Evolutionary conservation across 176 grass and related monocot species (phyloP).

Genomic region (Stipa capillata): DNA sequence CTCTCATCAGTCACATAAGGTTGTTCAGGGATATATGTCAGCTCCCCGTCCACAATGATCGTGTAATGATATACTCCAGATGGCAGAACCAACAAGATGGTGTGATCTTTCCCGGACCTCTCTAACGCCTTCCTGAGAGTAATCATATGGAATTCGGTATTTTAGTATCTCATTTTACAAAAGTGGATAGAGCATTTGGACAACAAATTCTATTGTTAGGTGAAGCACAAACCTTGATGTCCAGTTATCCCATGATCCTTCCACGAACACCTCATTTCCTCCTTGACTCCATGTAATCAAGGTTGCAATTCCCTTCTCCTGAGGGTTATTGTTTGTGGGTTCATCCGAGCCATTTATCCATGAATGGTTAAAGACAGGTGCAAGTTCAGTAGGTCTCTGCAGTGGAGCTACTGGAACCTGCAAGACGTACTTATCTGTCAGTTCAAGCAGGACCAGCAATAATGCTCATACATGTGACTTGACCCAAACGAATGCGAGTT

Average conservation of each 20-base stretch:
- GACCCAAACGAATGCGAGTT: background rate
- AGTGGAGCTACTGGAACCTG: constrained; percentile 74
- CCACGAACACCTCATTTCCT: constrained; percentile 64
- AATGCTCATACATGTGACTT: background rate
- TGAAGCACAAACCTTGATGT: constrained; percentile 52
- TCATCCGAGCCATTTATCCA: constrained; percentile 38
- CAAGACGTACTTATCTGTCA: constrained; percentile 19
- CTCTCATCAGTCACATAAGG: constrained; percentile 51
- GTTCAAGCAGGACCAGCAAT: constrained; percentile 1
- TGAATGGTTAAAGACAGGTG: constrained; percentile 38
- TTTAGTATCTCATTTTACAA: background rate
- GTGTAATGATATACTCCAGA: constrained; percentile 77
- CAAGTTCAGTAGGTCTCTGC: constrained; percentile 42
- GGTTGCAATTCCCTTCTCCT: constrained; percentile 59
- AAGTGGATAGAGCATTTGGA: background rate
- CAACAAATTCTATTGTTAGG: background rate
- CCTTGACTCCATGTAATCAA: constrained; percentile 79
- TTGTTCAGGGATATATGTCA: constrained; percentile 51
- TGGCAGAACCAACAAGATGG: constrained; percentile 58
- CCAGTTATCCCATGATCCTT: constrained; percentile 99
- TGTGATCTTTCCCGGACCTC: constrained; percentile 68
- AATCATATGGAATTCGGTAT: background rate
- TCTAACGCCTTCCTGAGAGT: constrained; percentile 49
- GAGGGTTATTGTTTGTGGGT: constrained; percentile 6
- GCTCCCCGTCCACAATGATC: constrained; percentile 59